Evolutionary conservation across 2,329 filamentous ascomycete genomes (phyloP).

Genomic region (Aspergillus udagawae): DNA sequence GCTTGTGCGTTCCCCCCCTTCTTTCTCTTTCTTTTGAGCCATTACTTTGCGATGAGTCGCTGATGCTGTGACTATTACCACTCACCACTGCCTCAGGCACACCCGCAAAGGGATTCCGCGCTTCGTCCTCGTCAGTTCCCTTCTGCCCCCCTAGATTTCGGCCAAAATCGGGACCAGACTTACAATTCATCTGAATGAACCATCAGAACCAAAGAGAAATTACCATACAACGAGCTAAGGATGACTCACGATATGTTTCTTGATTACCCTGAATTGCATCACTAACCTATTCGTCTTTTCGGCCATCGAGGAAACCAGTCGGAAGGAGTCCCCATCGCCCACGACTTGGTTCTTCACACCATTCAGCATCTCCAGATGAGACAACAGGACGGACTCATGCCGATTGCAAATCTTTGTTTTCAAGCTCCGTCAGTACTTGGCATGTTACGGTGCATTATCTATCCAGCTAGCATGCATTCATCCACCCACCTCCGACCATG

Average conservation of each 20-base stretch:
- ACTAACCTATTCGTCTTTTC: conserved; percentile 38
- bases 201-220: not conserved
- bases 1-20: conserved; percentile 11
- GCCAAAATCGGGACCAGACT: not conserved
- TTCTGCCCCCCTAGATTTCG: not conserved
- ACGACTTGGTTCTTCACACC: conserved; percentile 29
- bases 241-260: conserved; percentile 33
- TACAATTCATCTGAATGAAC: not conserved
- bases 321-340: conserved; percentile 24
- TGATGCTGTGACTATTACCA: not conserved
- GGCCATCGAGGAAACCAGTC: conserved; percentile 34
- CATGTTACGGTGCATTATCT: not conserved
- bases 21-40: conserved; percentile 7
- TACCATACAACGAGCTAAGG: not conserved
- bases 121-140: not conserved
- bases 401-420: conserved; percentile 34
- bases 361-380: conserved; percentile 37
- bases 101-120: not conserved
- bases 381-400: conserved; percentile 38
- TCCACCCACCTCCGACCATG: conserved; percentile 20
- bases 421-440: not conserved
- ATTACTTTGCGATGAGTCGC: not conserved
- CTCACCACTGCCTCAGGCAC: not conserved
- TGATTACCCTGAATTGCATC: conserved; percentile 31
- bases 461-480: not conserved